phyloP scores from a whole-genome alignment of 2,329 filamentous ascomycete species.

The Didymella arachidicola region DNA sequence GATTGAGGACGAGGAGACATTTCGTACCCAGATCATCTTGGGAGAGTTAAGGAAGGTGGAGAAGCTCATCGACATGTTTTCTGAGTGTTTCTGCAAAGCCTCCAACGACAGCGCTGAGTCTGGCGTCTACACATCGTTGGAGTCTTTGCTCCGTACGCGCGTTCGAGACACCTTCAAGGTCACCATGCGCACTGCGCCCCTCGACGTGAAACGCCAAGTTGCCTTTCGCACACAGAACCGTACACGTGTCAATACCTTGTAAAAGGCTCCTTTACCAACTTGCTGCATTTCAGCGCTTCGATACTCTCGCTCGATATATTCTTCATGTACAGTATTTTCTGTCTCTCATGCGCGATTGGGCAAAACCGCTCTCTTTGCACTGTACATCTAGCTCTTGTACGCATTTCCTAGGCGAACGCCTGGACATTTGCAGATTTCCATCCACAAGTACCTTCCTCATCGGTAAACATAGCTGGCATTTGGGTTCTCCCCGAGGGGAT shows the following conservation, averaged over 20 bases:
- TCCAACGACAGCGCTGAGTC: constrained; percentile 40
- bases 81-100: constrained; percentile 44
- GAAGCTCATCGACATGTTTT: constrained; percentile 50
- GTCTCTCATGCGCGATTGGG: constrained; percentile 7
- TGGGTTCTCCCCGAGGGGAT: neutral
- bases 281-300: constrained; percentile 20
- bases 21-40: constrained; percentile 45
- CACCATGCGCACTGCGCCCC: constrained; percentile 47
- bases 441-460: neutral
- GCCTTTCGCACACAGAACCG: constrained; percentile 41
- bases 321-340: neutral
- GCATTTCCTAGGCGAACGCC: neutral
- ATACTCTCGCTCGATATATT: constrained; percentile 18
- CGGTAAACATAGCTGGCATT: neutral
- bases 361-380: constrained; percentile 10
- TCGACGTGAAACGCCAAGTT: constrained; percentile 46
- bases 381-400: constrained; percentile 2
- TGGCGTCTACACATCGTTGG: constrained; percentile 42
- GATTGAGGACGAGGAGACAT: constrained; percentile 41
- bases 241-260: constrained; percentile 42
- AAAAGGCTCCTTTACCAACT: constrained; percentile 12
- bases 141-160: constrained; percentile 44
- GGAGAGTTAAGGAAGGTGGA: constrained; percentile 47
- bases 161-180: constrained; percentile 49
- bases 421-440: constrained; percentile 2